phyloP scores from a whole-genome alignment of 2,329 filamentous ascomycete species.

The Paecilomyces sp. region DNA sequence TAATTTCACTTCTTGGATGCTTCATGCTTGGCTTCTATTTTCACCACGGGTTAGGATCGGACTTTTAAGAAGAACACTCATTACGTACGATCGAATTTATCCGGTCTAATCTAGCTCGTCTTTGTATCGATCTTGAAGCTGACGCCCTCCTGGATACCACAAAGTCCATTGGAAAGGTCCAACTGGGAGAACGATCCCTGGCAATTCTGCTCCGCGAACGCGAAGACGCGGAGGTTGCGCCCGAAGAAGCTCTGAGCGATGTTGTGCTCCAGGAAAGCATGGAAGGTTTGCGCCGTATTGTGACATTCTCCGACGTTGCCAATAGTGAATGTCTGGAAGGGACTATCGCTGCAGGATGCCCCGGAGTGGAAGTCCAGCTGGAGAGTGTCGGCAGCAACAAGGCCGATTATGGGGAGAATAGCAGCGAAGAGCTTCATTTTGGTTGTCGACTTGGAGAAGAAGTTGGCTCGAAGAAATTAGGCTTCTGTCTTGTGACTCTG shows the following conservation, averaged over 20 bases:
- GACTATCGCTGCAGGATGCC: neutral
- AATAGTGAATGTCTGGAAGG: neutral
- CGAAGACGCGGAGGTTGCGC: neutral
- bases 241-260: neutral
- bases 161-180: neutral
- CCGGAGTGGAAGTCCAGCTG: neutral
- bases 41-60: too few relatives aligned
- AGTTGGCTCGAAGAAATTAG: neutral
- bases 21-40: too few relatives aligned
- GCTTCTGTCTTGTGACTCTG: neutral
- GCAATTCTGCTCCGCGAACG: neutral
- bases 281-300: neutral
- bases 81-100: too few relatives aligned
- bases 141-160: neutral
- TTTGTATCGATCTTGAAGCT: neutral
- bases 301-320: neutral
- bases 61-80: too few relatives aligned
- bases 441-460: neutral
- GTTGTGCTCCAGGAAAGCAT: neutral
- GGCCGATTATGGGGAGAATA: neutral
- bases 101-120: neutral
- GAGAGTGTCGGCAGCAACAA: neutral
- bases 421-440: neutral
- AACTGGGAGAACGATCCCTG: neutral
- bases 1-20: too few relatives aligned